Evolutionary conservation across 2,329 filamentous ascomycete genomes (phyloP).

Genomic region (Colletotrichum somersetense): DNA sequence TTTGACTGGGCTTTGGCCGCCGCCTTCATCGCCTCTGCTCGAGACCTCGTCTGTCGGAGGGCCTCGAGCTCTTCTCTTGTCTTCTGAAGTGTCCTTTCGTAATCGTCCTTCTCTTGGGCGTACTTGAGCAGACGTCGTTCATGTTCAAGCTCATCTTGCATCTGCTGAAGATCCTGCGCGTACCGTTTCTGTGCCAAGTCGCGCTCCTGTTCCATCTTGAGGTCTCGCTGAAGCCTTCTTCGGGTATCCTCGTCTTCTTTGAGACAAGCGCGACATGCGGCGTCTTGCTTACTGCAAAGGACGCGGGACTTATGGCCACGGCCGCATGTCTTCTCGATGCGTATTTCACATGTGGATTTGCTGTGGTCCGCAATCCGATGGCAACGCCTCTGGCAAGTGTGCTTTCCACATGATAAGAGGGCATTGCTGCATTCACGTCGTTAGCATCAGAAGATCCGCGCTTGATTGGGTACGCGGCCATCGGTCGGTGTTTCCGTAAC

Average conservation of each 20-base stretch:
- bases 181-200: slow-evolving; percentile 60
- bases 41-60: slow-evolving; percentile 51
- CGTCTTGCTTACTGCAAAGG: slow-evolving; percentile 58
- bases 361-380: slow-evolving; percentile 73
- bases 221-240: slow-evolving; percentile 58
- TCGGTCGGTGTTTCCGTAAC: slow-evolving; percentile 43
- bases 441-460: not conserved
- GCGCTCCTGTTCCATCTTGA: slow-evolving; percentile 64
- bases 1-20: slow-evolving; percentile 9
- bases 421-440: slow-evolving; percentile 2
- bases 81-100: slow-evolving; percentile 59
- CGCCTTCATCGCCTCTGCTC: slow-evolving; percentile 39
- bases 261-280: slow-evolving; percentile 65
- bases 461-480: not conserved
- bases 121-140: slow-evolving; percentile 59
- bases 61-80: slow-evolving; percentile 60
- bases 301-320: slow-evolving; percentile 63
- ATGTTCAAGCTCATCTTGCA: slow-evolving; percentile 68
- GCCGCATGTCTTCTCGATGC: slow-evolving; percentile 61
- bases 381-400: slow-evolving; percentile 71
- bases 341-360: slow-evolving; percentile 52
- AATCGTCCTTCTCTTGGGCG: slow-evolving; percentile 57
- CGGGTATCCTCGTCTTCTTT: slow-evolving; percentile 61
- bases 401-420: slow-evolving; percentile 62
- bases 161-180: slow-evolving; percentile 56